Conservation (phyloP, 2,329 filamentous ascomycete species). For the Pezicula neosporulosa region DNA sequence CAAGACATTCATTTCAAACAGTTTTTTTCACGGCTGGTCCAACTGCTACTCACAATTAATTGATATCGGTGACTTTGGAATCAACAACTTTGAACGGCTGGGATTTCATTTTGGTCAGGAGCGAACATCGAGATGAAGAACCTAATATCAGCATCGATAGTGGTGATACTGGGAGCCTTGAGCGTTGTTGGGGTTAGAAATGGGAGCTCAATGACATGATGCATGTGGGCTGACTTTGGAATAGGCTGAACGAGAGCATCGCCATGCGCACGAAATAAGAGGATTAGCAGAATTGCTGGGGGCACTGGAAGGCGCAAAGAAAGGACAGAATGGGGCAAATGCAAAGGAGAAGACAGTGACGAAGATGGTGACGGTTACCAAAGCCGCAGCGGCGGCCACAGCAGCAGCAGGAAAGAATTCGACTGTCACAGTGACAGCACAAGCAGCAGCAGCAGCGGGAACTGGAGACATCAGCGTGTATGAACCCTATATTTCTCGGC, state of each 20-base stretch:
- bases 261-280: slow-evolving; percentile 7
- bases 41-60: slow-evolving; percentile 11
- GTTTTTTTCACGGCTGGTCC: slow-evolving; percentile 23
- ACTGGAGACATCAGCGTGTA: slow-evolving; percentile 10
- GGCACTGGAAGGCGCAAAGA: slow-evolving; percentile 12
- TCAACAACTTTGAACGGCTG: not conserved
- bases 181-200: slow-evolving; percentile 19
- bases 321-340: slow-evolving; percentile 2
- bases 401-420: slow-evolving; percentile 17
- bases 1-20: slow-evolving; percentile 14
- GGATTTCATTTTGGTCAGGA: slow-evolving; percentile 2
- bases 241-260: slow-evolving; percentile 2
- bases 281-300: slow-evolving; percentile 18
- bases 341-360: not conserved
- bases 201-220: not conserved
- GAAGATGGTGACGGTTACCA: slow-evolving; percentile 30
- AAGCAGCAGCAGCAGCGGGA: slow-evolving; percentile 15
- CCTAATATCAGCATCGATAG: slow-evolving; percentile 14
- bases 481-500: not conserved
- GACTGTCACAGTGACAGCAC: slow-evolving; percentile 23
- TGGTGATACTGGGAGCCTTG: slow-evolving; percentile 15
- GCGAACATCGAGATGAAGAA: slow-evolving; percentile 16
- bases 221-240: slow-evolving; percentile 7
- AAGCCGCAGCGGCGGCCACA: slow-evolving; percentile 21
- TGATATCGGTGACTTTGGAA: slow-evolving; percentile 11